Evolutionary conservation across 1,284 basidiomycete species (phyloP).

Genomic region (Trametes sp.): DNA sequence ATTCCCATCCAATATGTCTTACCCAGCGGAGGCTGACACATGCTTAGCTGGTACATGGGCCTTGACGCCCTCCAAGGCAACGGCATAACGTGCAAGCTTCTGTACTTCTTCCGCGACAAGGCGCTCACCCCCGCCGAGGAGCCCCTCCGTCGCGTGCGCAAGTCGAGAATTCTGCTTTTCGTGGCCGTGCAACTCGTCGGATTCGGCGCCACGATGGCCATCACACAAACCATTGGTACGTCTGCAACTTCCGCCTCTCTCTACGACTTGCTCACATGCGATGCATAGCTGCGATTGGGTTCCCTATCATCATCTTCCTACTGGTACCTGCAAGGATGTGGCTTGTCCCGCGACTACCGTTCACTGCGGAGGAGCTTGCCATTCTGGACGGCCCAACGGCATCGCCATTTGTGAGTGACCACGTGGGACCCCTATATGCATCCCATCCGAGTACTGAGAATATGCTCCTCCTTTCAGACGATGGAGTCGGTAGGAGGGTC

Average conservation of each 20-base stretch:
- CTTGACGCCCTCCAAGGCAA: conserved; percentile 83
- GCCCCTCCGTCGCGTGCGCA: conserved; percentile 78
- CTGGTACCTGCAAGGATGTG: conserved; percentile 85
- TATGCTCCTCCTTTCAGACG: conserved; percentile 41
- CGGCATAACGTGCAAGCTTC: conserved; percentile 84
- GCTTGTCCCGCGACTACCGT: conserved; percentile 80
- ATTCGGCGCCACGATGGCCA: conserved; percentile 90
- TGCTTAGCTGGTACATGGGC: conserved; percentile 89
- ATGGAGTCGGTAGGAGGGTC: conserved; percentile 56
- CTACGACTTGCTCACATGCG: neutral
- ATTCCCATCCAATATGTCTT: conserved; percentile 9
- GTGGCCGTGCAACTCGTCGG: conserved; percentile 83
- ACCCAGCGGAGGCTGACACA: conserved; percentile 26
- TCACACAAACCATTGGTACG: conserved; percentile 89
- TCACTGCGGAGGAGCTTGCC: conserved; percentile 81
- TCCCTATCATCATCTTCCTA: conserved; percentile 89
- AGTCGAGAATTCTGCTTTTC: conserved; percentile 82
- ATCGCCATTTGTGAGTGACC: conserved; percentile 76
- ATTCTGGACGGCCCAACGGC: conserved; percentile 91
- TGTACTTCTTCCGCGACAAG: conserved; percentile 85
- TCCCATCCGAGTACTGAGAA: neutral
- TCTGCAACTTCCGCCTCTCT: conserved; percentile 31
- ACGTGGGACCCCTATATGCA: neutral
- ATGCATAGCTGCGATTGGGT: conserved; percentile 83
- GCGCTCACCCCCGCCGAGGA: conserved; percentile 68